Conservation (phyloP, 306 rosid species). For the Medicago lupulina region DNA sequence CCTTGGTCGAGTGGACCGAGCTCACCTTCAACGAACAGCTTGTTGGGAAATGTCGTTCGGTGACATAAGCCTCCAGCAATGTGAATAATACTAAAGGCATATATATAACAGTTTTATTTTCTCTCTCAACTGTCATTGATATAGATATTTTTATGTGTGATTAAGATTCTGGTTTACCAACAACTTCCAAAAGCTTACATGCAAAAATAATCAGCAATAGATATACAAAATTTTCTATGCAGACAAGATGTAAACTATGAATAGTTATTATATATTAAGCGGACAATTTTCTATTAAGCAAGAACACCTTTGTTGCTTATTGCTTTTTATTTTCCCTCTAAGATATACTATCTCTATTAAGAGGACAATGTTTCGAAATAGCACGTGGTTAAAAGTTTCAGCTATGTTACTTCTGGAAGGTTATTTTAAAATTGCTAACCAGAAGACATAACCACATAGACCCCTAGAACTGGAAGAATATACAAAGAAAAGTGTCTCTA, state of each 20-base stretch:
- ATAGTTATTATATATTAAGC: slow-evolving; percentile 8
- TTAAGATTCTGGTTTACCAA: slow-evolving; percentile 40
- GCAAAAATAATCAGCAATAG: slow-evolving; percentile 35
- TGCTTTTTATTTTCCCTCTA: background rate
- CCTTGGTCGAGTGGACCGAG: slow-evolving; percentile 94
- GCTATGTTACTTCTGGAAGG: background rate
- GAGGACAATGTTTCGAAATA: slow-evolving; percentile 4
- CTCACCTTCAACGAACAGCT: slow-evolving; percentile 91
- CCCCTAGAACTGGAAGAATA: slow-evolving; percentile 6
- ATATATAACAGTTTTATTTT: slow-evolving; percentile 4
- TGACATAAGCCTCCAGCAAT: slow-evolving; percentile 47
- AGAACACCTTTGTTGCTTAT: slow-evolving; percentile 9
- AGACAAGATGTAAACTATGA: slow-evolving; percentile 34
- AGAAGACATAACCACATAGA: background rate
- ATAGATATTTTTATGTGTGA: slow-evolving; percentile 24
- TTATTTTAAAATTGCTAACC: slow-evolving; percentile 15
- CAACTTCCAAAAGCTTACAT: slow-evolving; percentile 20
- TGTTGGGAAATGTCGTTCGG: slow-evolving; percentile 71
- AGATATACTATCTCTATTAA: background rate
- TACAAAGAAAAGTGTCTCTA: background rate
- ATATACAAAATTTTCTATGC: slow-evolving; percentile 27
- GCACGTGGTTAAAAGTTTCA: background rate
- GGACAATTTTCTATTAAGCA: background rate
- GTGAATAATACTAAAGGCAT: slow-evolving; percentile 47
- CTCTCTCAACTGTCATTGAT: slow-evolving; percentile 2